phyloP scores from a whole-genome alignment of 1,284 basidiomycete species.

The Apiotrichum montevideense region DNA sequence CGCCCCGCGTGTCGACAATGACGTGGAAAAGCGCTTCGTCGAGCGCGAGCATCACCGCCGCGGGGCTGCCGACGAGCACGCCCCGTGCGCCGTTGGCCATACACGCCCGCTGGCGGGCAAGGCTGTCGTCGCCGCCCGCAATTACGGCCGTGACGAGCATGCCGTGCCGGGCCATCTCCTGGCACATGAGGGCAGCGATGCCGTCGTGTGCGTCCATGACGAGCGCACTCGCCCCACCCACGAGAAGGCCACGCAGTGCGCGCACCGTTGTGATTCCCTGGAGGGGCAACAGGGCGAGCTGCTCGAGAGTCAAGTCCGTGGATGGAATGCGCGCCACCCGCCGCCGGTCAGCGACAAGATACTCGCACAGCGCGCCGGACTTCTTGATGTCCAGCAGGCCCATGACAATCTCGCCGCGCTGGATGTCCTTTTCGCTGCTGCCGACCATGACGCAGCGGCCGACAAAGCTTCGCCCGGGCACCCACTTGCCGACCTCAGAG shows the following conservation, averaged over 20 bases:
- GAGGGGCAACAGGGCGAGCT: constrained; percentile 69
- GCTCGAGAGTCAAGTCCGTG: constrained; percentile 57
- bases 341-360: constrained; percentile 69
- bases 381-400: constrained; percentile 60
- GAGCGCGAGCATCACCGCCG: constrained; percentile 35
- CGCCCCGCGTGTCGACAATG: constrained; percentile 73
- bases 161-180: constrained; percentile 56
- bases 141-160: constrained; percentile 42
- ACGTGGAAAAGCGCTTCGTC: constrained; percentile 57
- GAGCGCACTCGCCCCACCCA: constrained; percentile 52
- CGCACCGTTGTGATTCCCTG: constrained; percentile 70
- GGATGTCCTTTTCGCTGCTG: constrained; percentile 65
- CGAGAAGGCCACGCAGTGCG: constrained; percentile 57
- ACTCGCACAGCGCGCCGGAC: constrained; percentile 73
- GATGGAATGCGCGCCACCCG: constrained; percentile 63
- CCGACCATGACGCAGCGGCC: constrained; percentile 72
- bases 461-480: constrained; percentile 76
- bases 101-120: constrained; percentile 12
- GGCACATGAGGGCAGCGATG: constrained; percentile 64
- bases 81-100: constrained; percentile 41
- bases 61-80: constrained; percentile 37
- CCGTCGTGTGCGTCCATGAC: constrained; percentile 71
- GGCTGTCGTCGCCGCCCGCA: constrained; percentile 29
- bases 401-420: constrained; percentile 74
- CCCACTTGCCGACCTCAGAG: constrained; percentile 41